These are phyloP conservation scores for Thermochaetoides dissita DNA, from an alignment of 2,329 filamentous ascomycete genomes.

Conservation along the genomic window DNA sequence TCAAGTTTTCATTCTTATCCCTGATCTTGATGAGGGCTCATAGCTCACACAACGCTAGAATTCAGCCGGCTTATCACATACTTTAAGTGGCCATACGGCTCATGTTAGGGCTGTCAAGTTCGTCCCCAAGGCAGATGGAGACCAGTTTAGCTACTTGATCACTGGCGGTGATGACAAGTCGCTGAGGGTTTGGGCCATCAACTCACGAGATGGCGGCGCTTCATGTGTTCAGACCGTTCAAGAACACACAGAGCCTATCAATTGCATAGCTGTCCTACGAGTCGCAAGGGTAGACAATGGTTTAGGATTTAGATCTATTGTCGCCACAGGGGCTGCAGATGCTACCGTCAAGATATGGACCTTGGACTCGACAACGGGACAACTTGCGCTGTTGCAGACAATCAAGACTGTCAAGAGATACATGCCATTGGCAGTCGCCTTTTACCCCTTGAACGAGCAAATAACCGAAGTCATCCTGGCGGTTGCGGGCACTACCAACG, in stretches of 20 bases:
- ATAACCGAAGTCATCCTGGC: constrained; percentile 53
- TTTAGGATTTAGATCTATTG: constrained; percentile 17
- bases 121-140: constrained; percentile 36
- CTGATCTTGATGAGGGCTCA: background rate
- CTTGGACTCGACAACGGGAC: constrained; percentile 29
- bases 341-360: constrained; percentile 59
- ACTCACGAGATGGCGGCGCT: constrained; percentile 17
- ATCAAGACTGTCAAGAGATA: constrained; percentile 63
- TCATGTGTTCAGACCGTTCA: constrained; percentile 40
- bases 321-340: constrained; percentile 74
- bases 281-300: too few relatives aligned
- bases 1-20: background rate
- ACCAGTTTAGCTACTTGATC: constrained; percentile 45
- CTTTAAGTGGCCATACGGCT: constrained; percentile 65
- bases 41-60: constrained; percentile 5
- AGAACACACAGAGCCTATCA: constrained; percentile 63
- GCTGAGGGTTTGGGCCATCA: constrained; percentile 55
- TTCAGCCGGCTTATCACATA: constrained; percentile 44
- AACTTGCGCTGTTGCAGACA: constrained; percentile 47
- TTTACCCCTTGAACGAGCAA: constrained; percentile 43
- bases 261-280: constrained; percentile 43
- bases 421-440: constrained; percentile 65
- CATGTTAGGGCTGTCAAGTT: constrained; percentile 76
- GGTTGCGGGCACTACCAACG: constrained; percentile 69
- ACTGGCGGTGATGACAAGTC: constrained; percentile 72